phyloP scores from a whole-genome alignment of 371 early-diverging fungal species.

The Mucor velutinosus region DNA sequence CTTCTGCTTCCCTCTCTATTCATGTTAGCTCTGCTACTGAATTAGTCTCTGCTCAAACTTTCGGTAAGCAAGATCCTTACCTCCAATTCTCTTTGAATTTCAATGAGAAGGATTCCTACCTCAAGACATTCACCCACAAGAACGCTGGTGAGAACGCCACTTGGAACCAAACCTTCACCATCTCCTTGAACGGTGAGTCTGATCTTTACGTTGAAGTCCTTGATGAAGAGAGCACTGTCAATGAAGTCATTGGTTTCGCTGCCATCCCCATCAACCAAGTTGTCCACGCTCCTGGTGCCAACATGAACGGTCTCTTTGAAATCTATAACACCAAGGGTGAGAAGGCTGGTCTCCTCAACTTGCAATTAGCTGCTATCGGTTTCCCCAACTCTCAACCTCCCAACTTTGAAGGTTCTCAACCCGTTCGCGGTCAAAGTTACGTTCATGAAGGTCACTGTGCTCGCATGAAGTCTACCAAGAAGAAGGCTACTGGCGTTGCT shows the following conservation, averaged over 20 bases:
- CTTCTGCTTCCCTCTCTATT: conserved; percentile 37
- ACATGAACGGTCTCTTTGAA: conserved; percentile 52
- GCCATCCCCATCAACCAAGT: conserved; percentile 63
- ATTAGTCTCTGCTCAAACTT: conserved; percentile 40
- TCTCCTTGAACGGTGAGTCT: conserved; percentile 49
- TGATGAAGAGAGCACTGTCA: conserved; percentile 51
- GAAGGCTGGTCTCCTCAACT: conserved; percentile 49
- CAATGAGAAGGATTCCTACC: conserved; percentile 47
- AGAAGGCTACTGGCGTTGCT: conserved; percentile 49
- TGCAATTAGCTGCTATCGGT: conserved; percentile 51
- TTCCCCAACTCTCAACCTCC: conserved; percentile 48
- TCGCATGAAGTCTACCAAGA: conserved; percentile 52
- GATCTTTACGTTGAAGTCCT: conserved; percentile 61
- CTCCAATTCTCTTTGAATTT: conserved; percentile 54
- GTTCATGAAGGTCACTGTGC: conserved; percentile 50
- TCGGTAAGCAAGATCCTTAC: conserved; percentile 66
- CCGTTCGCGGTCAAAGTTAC: conserved; percentile 52
- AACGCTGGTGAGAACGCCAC: conserved; percentile 53
- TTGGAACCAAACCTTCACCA: conserved; percentile 61
- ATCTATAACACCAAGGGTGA: conserved; percentile 51
- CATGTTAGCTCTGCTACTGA: conserved; percentile 45
- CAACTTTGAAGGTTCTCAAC: conserved; percentile 18
- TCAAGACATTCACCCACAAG: conserved; percentile 60
- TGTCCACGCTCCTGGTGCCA: conserved; percentile 51
- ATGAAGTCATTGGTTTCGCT: conserved; percentile 61